These are phyloP conservation scores for Coemansia sp. DNA, from an alignment of 192 early-diverging fungal genomes.

Conservation along the genomic window DNA sequence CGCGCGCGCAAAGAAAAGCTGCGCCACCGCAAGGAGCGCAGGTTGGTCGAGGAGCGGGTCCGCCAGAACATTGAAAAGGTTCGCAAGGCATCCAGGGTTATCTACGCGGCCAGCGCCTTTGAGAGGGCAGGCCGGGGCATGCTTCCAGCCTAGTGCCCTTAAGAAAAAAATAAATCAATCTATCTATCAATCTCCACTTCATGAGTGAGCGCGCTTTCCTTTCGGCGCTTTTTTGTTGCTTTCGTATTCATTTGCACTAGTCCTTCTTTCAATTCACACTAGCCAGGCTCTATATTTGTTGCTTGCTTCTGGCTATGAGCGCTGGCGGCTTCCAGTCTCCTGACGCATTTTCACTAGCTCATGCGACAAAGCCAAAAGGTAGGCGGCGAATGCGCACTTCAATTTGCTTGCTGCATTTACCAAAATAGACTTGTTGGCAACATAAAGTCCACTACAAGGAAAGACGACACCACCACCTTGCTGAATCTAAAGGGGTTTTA, in stretches of 20 bases:
- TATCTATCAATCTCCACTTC: too few relatives aligned
- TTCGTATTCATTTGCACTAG: background rate
- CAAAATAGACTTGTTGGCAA: background rate
- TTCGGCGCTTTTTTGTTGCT: background rate
- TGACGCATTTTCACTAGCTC: slow-evolving; percentile 25
- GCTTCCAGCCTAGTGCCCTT: slow-evolving; percentile 10
- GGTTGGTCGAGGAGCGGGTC: slow-evolving; percentile 53
- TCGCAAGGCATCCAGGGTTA: slow-evolving; percentile 35
- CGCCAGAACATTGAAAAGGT: slow-evolving; percentile 39
- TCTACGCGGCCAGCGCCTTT: slow-evolving; percentile 38
- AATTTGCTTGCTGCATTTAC: background rate
- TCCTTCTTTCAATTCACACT: background rate
- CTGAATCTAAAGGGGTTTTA: background rate
- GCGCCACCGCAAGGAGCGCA: slow-evolving; percentile 51
- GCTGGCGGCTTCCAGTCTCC: slow-evolving; percentile 35
- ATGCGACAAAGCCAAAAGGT: slow-evolving; percentile 18
- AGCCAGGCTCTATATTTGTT: background rate
- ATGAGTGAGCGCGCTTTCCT: background rate
- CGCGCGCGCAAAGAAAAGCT: slow-evolving; percentile 62
- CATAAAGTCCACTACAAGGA: background rate
- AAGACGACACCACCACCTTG: background rate
- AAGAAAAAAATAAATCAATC: background rate
- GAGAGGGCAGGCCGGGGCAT: slow-evolving; percentile 24
- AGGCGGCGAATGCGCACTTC: background rate
- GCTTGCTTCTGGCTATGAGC: slow-evolving; percentile 32